Evolutionary conservation across 345 rosid genomes (phyloP), one percentile per base, ranked within the genome.

Genomic region (Eucalyptus sp.): DNA sequence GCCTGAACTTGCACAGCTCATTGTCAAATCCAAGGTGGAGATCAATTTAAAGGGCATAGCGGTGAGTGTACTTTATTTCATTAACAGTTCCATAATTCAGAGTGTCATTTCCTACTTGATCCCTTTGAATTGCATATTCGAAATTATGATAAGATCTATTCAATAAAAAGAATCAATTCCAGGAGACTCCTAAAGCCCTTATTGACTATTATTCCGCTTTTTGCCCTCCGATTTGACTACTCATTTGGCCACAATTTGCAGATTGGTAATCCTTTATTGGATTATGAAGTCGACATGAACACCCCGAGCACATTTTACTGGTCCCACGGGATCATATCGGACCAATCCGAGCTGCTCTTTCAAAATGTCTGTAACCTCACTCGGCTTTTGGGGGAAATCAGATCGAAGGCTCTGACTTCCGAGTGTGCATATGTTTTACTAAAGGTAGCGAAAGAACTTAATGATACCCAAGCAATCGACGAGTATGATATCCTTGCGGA

Each of bases 291-390:
- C 4, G 93, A 92, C 88, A 41, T 29, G 27, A 92, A 92, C 84
- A 76, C 89, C 1, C 86, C 51, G 41, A 90, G 87, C 44, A 56
- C 52, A 25, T 93, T 83, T 76, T 91, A 24, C 51, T 92, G 95
- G 95, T 91, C 94, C 79, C 95, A 93, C 37, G 94, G 95, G 17
- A 13, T 93, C 71, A 92, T 93, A 68, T 93, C 95, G 16, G 94
- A 93, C 86, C 86, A 90, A 31, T 90, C 94, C 22, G 8, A 71
- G 46, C 46, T 71, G 6, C 46, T 71, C 83, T 18, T 71, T 44
- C 15, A 33, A 71, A 71, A 88, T 8, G 31, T 60, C 17, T 92
- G 94, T 64, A 92, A 92, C 89, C 87, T 29, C 85, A 90, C 94
- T 37, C 83, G 46, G 81, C 83, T 71, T 1, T 33, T 89, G 64